Percentiles rank a stretch among this genome's conserved stretches.
Conservation (phyloP, 2,329 filamentous ascomycete species). For the Nemania abortiva region DNA sequence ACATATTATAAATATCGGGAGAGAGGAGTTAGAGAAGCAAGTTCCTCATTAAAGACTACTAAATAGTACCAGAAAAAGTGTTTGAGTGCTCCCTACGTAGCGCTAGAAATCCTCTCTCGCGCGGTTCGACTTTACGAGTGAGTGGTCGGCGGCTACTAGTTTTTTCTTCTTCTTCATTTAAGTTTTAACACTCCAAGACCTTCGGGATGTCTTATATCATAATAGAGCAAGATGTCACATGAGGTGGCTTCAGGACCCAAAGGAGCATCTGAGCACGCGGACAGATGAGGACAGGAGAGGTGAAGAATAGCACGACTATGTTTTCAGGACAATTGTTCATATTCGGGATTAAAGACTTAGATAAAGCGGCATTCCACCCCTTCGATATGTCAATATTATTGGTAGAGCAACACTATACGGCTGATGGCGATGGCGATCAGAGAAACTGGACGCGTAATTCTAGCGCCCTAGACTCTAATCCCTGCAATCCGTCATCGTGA, state of each 20-base stretch:
- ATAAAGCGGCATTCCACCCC: not conserved
- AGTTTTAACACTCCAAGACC: not conserved
- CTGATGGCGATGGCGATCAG: not conserved
- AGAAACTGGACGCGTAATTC: not conserved
- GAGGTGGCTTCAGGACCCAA: not conserved
- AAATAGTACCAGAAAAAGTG: too few relatives aligned
- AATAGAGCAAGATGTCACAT: not conserved
- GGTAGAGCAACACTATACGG: too few relatives aligned
- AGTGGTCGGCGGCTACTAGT: not conserved
- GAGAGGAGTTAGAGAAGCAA: too few relatives aligned
- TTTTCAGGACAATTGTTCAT: not conserved
- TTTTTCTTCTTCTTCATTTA: not conserved
- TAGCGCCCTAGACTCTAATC: not conserved
- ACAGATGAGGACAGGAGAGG: not conserved
- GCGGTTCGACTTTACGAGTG: not conserved
- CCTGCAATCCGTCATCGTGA: not conserved
- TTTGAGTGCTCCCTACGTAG: too few relatives aligned
- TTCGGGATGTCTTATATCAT: not conserved
- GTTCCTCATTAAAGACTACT: too few relatives aligned
- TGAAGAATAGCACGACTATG: not conserved
- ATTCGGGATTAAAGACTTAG: not conserved
- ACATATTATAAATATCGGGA: too few relatives aligned
- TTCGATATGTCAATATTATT: too few relatives aligned
- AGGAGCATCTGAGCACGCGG: not conserved
- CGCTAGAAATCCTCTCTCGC: too few relatives aligned